Evolutionary conservation across 2,329 filamentous ascomycete genomes (phyloP).

Genomic region (Aspergillus quadrilineatus): DNA sequence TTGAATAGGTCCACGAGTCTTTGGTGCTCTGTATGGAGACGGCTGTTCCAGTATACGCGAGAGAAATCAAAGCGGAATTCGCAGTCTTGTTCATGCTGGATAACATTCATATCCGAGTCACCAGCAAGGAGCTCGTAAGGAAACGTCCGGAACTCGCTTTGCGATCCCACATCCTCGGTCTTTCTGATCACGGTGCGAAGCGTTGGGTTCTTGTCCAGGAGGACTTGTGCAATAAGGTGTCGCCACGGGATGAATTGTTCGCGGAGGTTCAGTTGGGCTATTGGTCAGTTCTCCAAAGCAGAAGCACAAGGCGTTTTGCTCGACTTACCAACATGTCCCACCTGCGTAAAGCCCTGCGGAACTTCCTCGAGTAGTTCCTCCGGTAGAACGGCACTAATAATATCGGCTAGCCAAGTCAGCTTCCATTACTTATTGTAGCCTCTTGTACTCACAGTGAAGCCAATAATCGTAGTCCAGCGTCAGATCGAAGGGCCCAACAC

Average conservation of each 20-base stretch:
- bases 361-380: constrained; percentile 77
- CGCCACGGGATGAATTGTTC: constrained; percentile 83
- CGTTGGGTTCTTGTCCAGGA: constrained; percentile 82
- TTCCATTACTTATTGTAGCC: not conserved
- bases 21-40: constrained; percentile 84
- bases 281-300: constrained; percentile 14
- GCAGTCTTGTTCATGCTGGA: constrained; percentile 78
- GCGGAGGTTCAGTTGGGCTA: constrained; percentile 86
- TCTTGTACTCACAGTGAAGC: constrained; percentile 64
- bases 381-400: constrained; percentile 78
- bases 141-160: constrained; percentile 88
- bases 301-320: not conserved
- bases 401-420: constrained; percentile 60
- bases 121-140: constrained; percentile 86
- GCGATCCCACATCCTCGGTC: constrained; percentile 78
- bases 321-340: constrained; percentile 76
- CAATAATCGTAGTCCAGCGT: constrained; percentile 81
- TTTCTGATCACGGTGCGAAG: constrained; percentile 96
- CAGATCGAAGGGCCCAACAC: constrained; percentile 72
- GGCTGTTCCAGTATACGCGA: constrained; percentile 97
- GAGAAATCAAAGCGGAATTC: constrained; percentile 90
- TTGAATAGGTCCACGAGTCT: constrained; percentile 73
- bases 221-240: constrained; percentile 75
- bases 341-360: constrained; percentile 80
- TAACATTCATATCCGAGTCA: constrained; percentile 77